Percentiles rank a stretch among this genome's conserved stretches.
Evolutionary conservation across 306 rosid species (phyloP).

Genomic region (Quercus glauca): DNA sequence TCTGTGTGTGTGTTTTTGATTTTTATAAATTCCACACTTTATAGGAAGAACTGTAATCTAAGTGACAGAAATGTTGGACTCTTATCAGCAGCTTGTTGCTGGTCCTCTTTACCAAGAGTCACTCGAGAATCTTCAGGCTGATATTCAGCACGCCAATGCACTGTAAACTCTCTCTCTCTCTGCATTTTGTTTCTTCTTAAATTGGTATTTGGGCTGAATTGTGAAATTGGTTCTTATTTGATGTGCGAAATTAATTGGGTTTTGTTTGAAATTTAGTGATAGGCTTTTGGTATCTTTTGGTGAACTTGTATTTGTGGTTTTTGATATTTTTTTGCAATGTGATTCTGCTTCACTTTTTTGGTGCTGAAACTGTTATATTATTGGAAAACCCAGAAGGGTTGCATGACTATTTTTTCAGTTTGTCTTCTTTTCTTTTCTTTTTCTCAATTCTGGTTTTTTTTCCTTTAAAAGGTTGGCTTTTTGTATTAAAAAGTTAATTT

Average conservation of each 20-base stretch:
- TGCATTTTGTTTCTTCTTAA: neutral
- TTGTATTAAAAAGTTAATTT: neutral
- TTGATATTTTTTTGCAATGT: neutral
- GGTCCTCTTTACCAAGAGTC: constrained; percentile 54
- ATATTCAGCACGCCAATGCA: constrained; percentile 71
- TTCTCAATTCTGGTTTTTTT: neutral
- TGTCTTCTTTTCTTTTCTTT: neutral
- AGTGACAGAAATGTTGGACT: constrained; percentile 37
- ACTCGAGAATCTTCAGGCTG: constrained; percentile 68
- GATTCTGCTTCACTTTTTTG: neutral
- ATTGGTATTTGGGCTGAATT: neutral
- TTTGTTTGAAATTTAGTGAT: neutral
- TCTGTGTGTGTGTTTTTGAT: neutral
- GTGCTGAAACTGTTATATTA: neutral
- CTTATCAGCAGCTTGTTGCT: constrained; percentile 46
- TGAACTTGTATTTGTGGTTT: neutral
- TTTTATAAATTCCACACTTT: neutral
- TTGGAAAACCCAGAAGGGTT: neutral
- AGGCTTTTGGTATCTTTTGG: neutral
- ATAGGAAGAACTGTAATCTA: neutral
- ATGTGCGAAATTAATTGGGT: neutral
- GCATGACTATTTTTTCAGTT: neutral
- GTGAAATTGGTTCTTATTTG: neutral
- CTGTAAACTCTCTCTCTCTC: constrained; percentile 43
- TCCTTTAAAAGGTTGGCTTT: neutral